A percentile compares a stretch with the other conserved stretches of the same genome.
Evolutionary conservation across 352 stramenopile species (phyloP).

Genomic region (Phytophthora megakarya): DNA sequence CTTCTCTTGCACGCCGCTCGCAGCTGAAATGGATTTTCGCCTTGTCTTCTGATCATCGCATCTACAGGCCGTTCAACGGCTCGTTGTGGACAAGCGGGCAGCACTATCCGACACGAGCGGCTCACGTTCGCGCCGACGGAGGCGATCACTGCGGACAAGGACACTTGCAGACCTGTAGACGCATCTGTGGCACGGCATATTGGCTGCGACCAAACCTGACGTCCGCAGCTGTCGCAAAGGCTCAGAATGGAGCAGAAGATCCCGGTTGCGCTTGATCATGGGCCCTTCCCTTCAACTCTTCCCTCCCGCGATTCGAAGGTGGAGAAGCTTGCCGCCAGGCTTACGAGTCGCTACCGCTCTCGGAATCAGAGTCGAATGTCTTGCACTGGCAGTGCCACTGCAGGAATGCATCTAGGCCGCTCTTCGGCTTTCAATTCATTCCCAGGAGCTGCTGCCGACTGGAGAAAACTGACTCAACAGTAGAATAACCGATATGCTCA

Average conservation of each 20-base stretch:
- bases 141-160: background rate
- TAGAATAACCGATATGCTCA: too few species aligned
- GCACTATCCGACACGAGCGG: constrained; percentile 29
- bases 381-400: too few species aligned
- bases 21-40: constrained; percentile 10
- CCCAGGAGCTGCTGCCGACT: too few species aligned
- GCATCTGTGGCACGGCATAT: background rate
- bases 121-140: constrained; percentile 15
- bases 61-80: background rate
- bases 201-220: constrained; percentile 11
- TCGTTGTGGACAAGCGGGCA: constrained; percentile 14
- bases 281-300: constrained; percentile 8
- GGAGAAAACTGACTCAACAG: too few species aligned
- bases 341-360: too few species aligned
- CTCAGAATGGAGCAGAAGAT: constrained; percentile 1
- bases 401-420: too few species aligned
- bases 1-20: constrained; percentile 9
- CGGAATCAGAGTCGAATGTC: too few species aligned
- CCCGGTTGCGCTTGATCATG: background rate
- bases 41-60: constrained; percentile 8
- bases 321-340: too few species aligned
- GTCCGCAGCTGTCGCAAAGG: constrained; percentile 14
- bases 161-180: background rate
- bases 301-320: too few species aligned
- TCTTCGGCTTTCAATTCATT: too few species aligned